These are phyloP conservation scores for Curvularia sp. DNA, from an alignment of 2,329 filamentous ascomycete species.

Conservation along the genomic window DNA sequence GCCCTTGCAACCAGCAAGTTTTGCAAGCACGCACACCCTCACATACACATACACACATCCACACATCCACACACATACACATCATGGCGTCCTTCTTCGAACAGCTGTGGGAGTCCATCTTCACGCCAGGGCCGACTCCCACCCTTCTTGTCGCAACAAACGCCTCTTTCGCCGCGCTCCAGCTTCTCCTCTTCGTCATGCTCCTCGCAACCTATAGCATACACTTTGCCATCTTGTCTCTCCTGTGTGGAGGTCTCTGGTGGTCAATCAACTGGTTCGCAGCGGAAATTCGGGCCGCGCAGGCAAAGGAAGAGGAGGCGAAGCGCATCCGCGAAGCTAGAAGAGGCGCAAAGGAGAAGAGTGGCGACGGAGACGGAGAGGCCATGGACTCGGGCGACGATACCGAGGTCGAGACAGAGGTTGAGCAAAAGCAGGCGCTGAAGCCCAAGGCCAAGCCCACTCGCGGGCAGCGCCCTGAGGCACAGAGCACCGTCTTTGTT, in stretches of 20 bases:
- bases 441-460: constrained; percentile 25
- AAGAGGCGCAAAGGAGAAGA: constrained; percentile 53
- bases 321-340: constrained; percentile 53
- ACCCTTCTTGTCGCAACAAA: constrained; percentile 91
- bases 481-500: constrained; percentile 48
- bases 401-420: constrained; percentile 55
- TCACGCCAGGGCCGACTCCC: constrained; percentile 88
- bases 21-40: not conserved
- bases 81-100: constrained; percentile 64
- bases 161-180: constrained; percentile 83
- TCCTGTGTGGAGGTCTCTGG: constrained; percentile 84
- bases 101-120: constrained; percentile 89
- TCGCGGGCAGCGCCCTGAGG: constrained; percentile 31
- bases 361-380: constrained; percentile 39
- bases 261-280: constrained; percentile 98
- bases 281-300: constrained; percentile 62
- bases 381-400: constrained; percentile 56
- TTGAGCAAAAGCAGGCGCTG: constrained; percentile 39
- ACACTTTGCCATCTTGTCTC: constrained; percentile 84
- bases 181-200: constrained; percentile 77
- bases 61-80: not conserved
- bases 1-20: not conserved
- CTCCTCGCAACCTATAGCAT: constrained; percentile 83
- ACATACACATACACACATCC: not conserved
- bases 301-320: constrained; percentile 59